Evolutionary conservation across 2,329 filamentous ascomycete genomes (phyloP), one percentile per base, ranked within the genome.

Genomic region (Aureobasidium lini): DNA sequence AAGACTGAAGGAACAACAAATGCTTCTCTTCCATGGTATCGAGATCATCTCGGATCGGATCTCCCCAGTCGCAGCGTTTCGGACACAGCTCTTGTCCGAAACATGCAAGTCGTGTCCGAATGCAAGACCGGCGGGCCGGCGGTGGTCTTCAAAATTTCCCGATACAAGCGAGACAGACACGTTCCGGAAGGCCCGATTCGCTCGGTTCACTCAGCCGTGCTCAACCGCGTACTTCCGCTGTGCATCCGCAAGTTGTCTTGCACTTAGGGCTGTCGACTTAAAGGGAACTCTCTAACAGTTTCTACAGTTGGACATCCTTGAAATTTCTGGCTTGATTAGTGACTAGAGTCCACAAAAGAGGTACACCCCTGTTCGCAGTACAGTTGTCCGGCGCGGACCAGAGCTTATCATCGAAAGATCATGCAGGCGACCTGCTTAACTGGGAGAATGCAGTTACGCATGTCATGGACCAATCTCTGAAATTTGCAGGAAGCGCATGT

Each of bases 141-240:
- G 50, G 50, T 23, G 9, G 39, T 31, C 28, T 32, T 10, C 5
- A 28, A 40, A 43, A 50, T 50, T 43, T 9, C 11, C 28, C 50
- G 50, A 43, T 10, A n/a, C 11, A 52, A 52, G 34, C 36, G 18
- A 39, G 37, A 28, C 31, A 23, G 37, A 10, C 28, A 32, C 8
- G 40, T 40, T 44, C 52, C 52, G 52, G 52, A 44, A 56, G 52
- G 52, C 52, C 52, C 52, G 52, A 56, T 56, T 56, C 16, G 52
- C 52, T 56, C 52, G 52, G 50, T 11, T 54, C 29, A 23, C n/a
- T 32, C 50, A 43, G 50, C 50, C 50, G 50, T 34, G 50, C 16
- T 43, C 37, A 36, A 54, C 50, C 50, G 50, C 9, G 34, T 28
- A n/a, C 37, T 54, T 29, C n/a, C 2, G 16, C 39, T 29, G n/a